These are phyloP conservation scores for Macroventuria anomochaeta DNA, from an alignment of 2,329 filamentous ascomycete species.

Conservation along the genomic window DNA sequence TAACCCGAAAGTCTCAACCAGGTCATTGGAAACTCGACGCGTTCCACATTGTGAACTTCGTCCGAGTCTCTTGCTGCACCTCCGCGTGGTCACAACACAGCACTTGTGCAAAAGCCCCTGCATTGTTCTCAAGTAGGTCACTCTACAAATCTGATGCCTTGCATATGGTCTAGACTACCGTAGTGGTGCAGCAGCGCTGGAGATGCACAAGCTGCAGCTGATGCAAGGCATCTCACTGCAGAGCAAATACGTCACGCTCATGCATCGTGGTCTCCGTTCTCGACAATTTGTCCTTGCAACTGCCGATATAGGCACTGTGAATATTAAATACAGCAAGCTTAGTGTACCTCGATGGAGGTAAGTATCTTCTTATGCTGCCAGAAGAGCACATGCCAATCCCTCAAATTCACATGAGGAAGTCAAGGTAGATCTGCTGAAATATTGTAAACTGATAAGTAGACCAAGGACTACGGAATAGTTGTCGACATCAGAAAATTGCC, in stretches of 20 bases:
- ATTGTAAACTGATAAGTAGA: too few relatives aligned
- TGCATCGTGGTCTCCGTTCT: background rate
- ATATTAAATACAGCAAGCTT: too few relatives aligned
- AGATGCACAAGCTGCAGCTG: conserved; percentile 1
- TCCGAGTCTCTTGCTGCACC: background rate
- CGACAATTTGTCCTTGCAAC: too few relatives aligned
- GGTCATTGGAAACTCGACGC: background rate
- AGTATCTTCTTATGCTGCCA: too few relatives aligned
- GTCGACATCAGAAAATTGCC: too few relatives aligned
- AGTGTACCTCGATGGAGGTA: too few relatives aligned
- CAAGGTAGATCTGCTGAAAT: too few relatives aligned
- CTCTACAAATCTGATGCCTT: background rate
- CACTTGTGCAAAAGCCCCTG: background rate
- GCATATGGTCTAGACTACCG: conserved; percentile 1
- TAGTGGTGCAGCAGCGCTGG: background rate
- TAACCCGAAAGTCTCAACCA: background rate
- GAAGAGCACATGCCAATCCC: too few relatives aligned
- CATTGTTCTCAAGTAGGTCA: background rate
- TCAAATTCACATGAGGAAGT: too few relatives aligned
- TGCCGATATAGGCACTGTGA: too few relatives aligned
- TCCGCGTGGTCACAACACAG: background rate
- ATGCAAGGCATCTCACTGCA: conserved; percentile 6
- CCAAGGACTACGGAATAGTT: too few relatives aligned
- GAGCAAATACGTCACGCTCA: background rate
- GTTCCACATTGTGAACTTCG: background rate